Evolutionary conservation across 2,329 filamentous ascomycete genomes (phyloP).

Genomic region (Falciphora oryzae): DNA sequence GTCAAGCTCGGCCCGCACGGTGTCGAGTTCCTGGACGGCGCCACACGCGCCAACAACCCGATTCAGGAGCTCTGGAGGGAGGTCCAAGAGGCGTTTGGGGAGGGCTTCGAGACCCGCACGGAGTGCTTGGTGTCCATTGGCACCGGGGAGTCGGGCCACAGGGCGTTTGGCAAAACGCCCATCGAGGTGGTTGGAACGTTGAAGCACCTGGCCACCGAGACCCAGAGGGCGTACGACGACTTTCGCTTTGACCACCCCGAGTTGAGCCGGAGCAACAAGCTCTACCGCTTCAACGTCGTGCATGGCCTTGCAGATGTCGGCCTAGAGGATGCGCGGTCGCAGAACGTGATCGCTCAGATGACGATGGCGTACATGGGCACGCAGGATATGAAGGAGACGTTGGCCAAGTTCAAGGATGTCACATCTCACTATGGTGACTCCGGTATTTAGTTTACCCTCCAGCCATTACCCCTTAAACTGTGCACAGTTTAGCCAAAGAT

Average conservation of each 20-base stretch:
- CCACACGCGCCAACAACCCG: neutral
- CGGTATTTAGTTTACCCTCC: too few species aligned
- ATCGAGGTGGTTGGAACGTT: neutral
- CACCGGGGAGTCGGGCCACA: neutral
- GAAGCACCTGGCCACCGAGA: neutral
- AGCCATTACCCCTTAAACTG: too few species aligned
- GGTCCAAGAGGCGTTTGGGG: neutral
- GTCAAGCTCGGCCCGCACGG: neutral
- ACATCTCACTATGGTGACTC: too few species aligned
- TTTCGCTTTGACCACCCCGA: too few species aligned
- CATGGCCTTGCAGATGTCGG: neutral
- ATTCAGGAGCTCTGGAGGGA: neutral
- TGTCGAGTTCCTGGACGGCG: neutral
- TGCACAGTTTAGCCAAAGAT: too few species aligned
- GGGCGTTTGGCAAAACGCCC: neutral
- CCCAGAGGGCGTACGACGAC: neutral
- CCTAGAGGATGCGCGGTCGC: neutral
- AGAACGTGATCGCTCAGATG: neutral
- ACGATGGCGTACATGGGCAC: neutral
- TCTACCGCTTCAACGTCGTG: conserved; percentile 1
- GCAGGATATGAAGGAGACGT: neutral
- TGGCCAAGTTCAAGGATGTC: neutral
- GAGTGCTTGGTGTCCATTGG: neutral
- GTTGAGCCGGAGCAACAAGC: neutral
- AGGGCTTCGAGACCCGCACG: neutral